Percentiles rank a stretch among this genome's conserved stretches.
phyloP scores from a whole-genome alignment of 169 alveolate genomes.

The Eimeria brunetti region DNA sequence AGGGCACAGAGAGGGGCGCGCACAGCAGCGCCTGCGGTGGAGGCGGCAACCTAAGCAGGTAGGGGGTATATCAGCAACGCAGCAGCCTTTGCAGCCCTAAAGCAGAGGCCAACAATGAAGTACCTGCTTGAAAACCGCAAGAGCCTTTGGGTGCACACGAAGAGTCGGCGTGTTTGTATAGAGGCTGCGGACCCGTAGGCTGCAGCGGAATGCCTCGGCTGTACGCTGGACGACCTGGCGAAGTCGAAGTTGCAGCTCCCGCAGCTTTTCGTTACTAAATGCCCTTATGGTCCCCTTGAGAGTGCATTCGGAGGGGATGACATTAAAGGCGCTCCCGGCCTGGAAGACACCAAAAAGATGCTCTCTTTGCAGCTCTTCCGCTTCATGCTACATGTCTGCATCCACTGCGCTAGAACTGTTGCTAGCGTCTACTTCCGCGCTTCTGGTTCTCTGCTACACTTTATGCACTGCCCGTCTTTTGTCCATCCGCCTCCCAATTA shows the following conservation, averaged over 20 bases:
- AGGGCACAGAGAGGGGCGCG: not conserved
- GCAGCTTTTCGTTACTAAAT: conserved; percentile 15
- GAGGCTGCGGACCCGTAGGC: conserved; percentile 32
- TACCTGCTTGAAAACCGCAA: conserved; percentile 17
- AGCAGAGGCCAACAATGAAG: conserved; percentile 15
- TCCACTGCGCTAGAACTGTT: not conserved
- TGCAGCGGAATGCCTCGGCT: conserved; percentile 69
- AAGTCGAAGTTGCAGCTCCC: conserved; percentile 40
- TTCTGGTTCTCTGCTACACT: not conserved
- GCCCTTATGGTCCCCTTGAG: conserved; percentile 75
- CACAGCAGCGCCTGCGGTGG: not conserved
- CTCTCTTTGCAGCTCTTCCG: no score
- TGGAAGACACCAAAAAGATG: not conserved
- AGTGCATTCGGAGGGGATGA: conserved; percentile 65
- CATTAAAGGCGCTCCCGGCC: conserved; percentile 79
- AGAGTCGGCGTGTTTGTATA: conserved; percentile 51
- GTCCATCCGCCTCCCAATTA: not conserved
- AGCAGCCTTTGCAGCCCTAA: not conserved
- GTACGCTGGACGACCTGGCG: conserved; percentile 55
- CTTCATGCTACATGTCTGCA: not conserved
- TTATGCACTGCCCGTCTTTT: not conserved
- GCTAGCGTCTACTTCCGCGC: not conserved
- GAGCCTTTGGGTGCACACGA: conserved; percentile 49
- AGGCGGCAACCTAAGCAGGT: not conserved
- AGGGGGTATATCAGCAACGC: not conserved